Evolutionary conservation across 192 early-diverging fungal species (phyloP).

Genomic region (Blastocladiella britannica): DNA sequence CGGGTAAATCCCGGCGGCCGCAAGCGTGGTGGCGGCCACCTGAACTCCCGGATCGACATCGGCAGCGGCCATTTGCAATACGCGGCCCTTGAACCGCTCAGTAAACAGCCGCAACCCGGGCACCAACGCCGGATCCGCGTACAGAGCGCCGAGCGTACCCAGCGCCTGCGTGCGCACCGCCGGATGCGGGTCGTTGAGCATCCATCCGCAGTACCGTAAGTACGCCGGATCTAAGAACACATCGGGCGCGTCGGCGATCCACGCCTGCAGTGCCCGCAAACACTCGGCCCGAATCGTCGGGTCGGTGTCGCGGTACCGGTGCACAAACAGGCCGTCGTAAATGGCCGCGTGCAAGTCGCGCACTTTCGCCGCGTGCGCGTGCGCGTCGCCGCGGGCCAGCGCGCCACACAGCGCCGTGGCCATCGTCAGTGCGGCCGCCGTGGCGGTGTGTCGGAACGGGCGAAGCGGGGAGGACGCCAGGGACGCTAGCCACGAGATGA

Average conservation of each 20-base stretch:
- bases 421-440: slow-evolving; percentile 42
- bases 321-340: slow-evolving; percentile 55
- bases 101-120: slow-evolving; percentile 37
- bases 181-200: slow-evolving; percentile 59
- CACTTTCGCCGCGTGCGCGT: neutral
- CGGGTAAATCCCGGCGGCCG: slow-evolving; percentile 10
- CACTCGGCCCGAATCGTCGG: slow-evolving; percentile 66
- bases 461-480: slow-evolving; percentile 61
- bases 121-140: slow-evolving; percentile 28
- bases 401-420: slow-evolving; percentile 36
- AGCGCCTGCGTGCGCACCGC: slow-evolving; percentile 48
- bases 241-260: slow-evolving; percentile 49
- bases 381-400: neutral
- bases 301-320: slow-evolving; percentile 75
- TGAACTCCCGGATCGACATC: slow-evolving; percentile 33
- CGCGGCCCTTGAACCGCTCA: slow-evolving; percentile 41
- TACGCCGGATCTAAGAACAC: slow-evolving; percentile 52
- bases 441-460: slow-evolving; percentile 78
- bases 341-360: slow-evolving; percentile 33
- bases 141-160: slow-evolving; percentile 34
- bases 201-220: slow-evolving; percentile 69
- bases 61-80: slow-evolving; percentile 52
- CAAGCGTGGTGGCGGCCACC: slow-evolving; percentile 17
- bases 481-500: slow-evolving; percentile 38
- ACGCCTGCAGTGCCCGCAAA: slow-evolving; percentile 52